These are phyloP conservation scores for Fistulinella cinereoalba DNA, from an alignment of 1,284 basidiomycete genomes.

Conservation along the genomic window DNA sequence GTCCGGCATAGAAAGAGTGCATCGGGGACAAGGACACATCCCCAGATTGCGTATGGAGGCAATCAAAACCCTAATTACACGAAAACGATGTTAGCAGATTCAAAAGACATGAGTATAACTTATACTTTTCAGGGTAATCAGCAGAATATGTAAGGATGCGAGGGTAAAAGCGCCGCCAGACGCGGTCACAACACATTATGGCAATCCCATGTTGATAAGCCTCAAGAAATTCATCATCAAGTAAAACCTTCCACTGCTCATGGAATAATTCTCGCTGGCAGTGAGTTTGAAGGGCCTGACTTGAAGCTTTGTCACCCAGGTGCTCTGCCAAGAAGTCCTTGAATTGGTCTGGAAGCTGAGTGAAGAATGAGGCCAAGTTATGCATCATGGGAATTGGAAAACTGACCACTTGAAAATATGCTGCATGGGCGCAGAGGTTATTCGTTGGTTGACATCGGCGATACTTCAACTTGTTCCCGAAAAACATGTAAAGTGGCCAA, in stretches of 20 bases:
- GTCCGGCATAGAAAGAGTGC: conserved; percentile 17
- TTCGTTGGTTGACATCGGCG: background rate
- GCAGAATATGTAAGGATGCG: conserved; percentile 27
- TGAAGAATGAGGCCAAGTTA: background rate
- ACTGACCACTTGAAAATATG: background rate
- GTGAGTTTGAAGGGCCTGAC: conserved; percentile 12
- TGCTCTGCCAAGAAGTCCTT: conserved; percentile 6
- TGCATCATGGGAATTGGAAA: background rate
- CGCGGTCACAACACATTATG: conserved; percentile 18
- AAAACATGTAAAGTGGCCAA: background rate
- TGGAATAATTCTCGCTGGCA: conserved; percentile 23
- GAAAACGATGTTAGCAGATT: background rate
- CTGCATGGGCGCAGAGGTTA: background rate
- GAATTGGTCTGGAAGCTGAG: conserved; percentile 7
- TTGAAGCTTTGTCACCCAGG: background rate
- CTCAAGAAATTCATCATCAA: conserved; percentile 4
- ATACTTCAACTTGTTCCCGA: background rate
- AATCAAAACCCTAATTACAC: background rate
- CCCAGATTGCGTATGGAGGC: conserved; percentile 23
- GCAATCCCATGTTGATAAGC: conserved; percentile 22
- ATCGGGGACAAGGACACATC: conserved; percentile 34
- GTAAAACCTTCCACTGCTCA: conserved; percentile 11
- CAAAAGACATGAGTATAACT: no score
- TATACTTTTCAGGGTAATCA: conserved; percentile 33
- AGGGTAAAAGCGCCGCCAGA: conserved; percentile 17